Base-by-base conservation (phyloP, 2,329 filamentous ascomycete species). In the Paecilomyces fulvus region DNA sequence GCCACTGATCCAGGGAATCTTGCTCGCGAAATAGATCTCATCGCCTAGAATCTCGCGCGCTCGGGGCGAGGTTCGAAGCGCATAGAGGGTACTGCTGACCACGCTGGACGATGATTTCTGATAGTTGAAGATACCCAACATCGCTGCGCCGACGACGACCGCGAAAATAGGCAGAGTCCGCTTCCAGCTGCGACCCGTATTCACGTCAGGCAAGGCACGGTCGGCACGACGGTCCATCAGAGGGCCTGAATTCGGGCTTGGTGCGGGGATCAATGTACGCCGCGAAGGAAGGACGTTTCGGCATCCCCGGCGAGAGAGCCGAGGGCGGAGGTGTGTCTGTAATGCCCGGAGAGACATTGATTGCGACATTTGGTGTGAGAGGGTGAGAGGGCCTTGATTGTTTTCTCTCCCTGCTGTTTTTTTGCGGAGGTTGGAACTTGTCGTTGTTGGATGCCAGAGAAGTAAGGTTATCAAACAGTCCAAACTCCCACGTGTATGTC, bases 111-210 rank as follows among this genome's bases (percentile, higher is more conserved):
- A 90, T 56, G 86, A 84, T 74, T 96, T 96, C 73, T 99, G 92
- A 83, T 99, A 97, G 82, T 99, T 99, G 87, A 99, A 97, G 74
- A 99, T 96, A 64, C 88, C 90, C 58, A 95, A 77, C 62, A 86
- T 86, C 63, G 86, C 87, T 55, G 81, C 79, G 52, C 83, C 82
- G 64, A 96, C 84, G 60, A 90, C 78, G 60, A 82, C 73, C 54
- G 87, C 70, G 80, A 97, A 97, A 70, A 95, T 77, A 55, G 92
- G 92, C 31, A 96, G 74, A 0, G 90, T 90, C 64, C 83, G 82
- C 55, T 80, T 70, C 88, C 88, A 92, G 63, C 80, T 79, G 69
- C 83, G 83, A 52, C 67, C 63, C n/a, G 63, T 61, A 12, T 70
- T 64, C 46, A 80, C 65, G 30, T 73, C 64, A 14, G 80, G 80